Base-by-base conservation (phyloP, 176 grass and related monocot species). In the Sorghum bicolor region DNA sequence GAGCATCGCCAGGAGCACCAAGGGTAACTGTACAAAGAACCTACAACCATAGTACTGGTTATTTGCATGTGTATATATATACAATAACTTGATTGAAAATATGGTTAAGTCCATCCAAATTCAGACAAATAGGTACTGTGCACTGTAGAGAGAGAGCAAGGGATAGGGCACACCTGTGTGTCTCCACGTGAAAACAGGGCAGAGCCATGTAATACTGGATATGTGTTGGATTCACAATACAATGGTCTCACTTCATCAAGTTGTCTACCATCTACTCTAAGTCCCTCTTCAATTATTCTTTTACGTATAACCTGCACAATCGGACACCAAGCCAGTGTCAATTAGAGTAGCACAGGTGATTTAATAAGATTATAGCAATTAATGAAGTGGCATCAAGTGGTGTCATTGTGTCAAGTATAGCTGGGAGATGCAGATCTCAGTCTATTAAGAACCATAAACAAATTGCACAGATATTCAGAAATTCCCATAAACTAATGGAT, bases 21-120 rank as follows among this genome's bases (percentile, higher is more conserved):
- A 98, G 87, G 45, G 96, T 98, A 90, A 96, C 96, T 77, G 93
- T 98, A 85, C 96, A 98, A 63, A 98, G 83, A 75, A 96, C 96
- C 96, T 98, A 80, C 68, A 74, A 82, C 68, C n/a, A 47, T 62
- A 79, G 22, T 77, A 38, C 20, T 2, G 2, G 31, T 85, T 86
- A 76, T 64, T 86, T 84, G 5, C n/a, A 65, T 36, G 28, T 5
- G 14, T 53, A 26, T 57, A 60, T 73, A 61, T 73, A 61, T n/a
- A 32, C 47, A 69, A 70, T 26, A 77, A 72, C 43, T 50, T 70
- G 13, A 76, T 78, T 29, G 12, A 70, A 36, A 20, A 76, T 8
- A 76, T 60, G 41, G 32, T 17, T 30, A 29, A 64, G 30, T 78
- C 52, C 74, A 14, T 83, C 39, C 33, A 53, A 30, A 43, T 34